phyloP scores from a whole-genome alignment of 805 yeast genomes.

The Kockiozyma suomiensis region DNA sequence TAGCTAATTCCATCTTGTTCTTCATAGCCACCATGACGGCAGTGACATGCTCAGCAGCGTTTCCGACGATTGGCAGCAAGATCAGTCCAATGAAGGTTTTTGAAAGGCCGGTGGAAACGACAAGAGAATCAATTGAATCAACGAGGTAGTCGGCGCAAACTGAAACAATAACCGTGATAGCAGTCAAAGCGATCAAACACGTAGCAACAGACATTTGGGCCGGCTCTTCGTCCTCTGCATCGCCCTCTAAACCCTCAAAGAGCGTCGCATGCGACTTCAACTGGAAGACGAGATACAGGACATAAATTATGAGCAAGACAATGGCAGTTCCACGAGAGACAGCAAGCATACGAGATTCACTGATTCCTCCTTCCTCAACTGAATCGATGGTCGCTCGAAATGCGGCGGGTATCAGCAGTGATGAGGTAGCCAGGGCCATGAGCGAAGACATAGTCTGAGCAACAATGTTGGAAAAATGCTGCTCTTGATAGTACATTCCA shows the following conservation, averaged over 20 bases:
- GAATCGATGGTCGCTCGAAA: conserved; percentile 77
- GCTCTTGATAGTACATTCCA: conserved; percentile 83
- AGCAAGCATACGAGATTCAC: conserved; percentile 56
- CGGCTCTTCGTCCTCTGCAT: conserved; percentile 39
- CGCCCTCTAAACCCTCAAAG: conserved; percentile 40
- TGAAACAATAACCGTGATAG: conserved; percentile 78
- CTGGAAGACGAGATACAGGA: conserved; percentile 82
- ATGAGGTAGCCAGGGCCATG: conserved; percentile 86
- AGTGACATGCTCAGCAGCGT: conserved; percentile 98
- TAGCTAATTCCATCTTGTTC: conserved; percentile 95
- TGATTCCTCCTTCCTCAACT: conserved; percentile 46
- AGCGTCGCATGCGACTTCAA: conserved; percentile 67
- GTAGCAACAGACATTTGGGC: conserved; percentile 53
- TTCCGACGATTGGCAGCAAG: conserved; percentile 94
- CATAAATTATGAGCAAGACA: conserved; percentile 73
- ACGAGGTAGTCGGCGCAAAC: conserved; percentile 92
- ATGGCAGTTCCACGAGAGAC: conserved; percentile 86
- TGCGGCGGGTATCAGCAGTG: conserved; percentile 92
- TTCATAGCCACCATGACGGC: conserved; percentile 93
- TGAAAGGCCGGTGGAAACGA: conserved; percentile 78
- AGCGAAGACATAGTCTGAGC: conserved; percentile 97
- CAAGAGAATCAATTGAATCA: conserved; percentile 89
- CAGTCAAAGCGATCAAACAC: conserved; percentile 49
- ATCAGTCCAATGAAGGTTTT: conserved; percentile 94
- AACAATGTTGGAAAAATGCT: conserved; percentile 89